Evolutionary conservation across 116 monocot species (phyloP), one percentile per base, ranked within the genome.

Genomic region (Trichopus zeylanicus): DNA sequence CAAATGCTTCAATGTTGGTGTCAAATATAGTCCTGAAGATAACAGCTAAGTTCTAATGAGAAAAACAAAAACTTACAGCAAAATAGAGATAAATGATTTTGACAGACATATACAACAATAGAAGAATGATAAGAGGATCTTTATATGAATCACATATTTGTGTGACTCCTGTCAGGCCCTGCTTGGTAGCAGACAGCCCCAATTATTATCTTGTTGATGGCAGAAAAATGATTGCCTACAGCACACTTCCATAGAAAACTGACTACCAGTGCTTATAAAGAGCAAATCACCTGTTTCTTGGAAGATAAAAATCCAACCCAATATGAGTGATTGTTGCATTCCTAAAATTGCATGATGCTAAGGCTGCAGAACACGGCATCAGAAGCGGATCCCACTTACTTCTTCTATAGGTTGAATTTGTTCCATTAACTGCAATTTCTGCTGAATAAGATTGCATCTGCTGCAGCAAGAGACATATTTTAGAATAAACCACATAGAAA

Each of bases 1-100:
- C 76, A 76, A 85, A 70, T 55, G 55, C 62, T 57, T 90, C 90
- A 65, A 85, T 82, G 54, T 70, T 63, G 52, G 85, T 56, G 60
- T 82, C 75, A 71, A 82, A 85, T 59, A 85, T 76, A 25, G 76
- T 85, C 70, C 85, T 90, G 53, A 1, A 64, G 19, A 4, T 61
- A 51, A 20, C 31, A 16, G n/a, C n/a, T n/a, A n/a, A n/a, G 34
- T 26, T 22, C 3, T n/a, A 27, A n/a, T 30, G 26, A 29, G 20
- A 49, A 62, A n/a, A 63, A 10, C 48, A 3, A 29, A 4, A 21
- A 7, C 15, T 4, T 12, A 30, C 18, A 3, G 21, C 23, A 22
- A 29, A 38, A 29, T 25, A 38, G n/a, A n/a, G n/a, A n/a, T n/a
- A n/a, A n/a, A n/a, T n/a, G n/a, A n/a, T n/a, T n/a, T n/a, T n/a